Evolutionary conservation across 371 early-diverging fungal genomes (phyloP).

Genomic region (Mortierella sp.): DNA sequence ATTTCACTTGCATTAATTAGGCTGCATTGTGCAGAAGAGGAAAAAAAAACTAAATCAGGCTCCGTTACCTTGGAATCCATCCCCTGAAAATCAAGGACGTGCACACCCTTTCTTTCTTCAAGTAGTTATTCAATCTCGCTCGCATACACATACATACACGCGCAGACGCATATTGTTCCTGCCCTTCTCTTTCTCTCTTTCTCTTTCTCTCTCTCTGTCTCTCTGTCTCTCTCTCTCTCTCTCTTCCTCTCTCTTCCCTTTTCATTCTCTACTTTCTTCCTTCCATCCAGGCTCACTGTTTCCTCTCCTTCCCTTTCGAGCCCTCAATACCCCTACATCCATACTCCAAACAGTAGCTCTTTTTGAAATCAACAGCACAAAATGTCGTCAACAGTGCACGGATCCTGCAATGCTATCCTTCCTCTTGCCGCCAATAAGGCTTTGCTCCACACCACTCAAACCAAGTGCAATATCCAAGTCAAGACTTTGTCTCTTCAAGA

Average conservation of each 20-base stretch:
- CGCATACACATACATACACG: no score
- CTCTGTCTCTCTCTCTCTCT: no score
- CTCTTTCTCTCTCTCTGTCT: neutral
- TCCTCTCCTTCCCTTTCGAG: neutral
- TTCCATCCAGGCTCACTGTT: neutral
- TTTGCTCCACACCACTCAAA: neutral
- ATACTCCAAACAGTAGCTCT: neutral
- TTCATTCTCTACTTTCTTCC: neutral
- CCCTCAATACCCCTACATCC: neutral
- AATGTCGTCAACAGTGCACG: neutral
- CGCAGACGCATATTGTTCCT: no score
- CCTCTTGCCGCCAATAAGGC: neutral
- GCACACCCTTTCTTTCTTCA: no score
- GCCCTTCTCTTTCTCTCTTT: neutral
- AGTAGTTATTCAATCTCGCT: no score
- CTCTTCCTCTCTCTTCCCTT: neutral
- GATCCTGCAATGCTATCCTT: no score
- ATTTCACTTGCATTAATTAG: no score
- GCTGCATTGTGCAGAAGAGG: no score
- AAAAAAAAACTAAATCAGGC: no score
- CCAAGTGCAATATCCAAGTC: conserved; percentile 1
- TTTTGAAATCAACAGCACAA: neutral
- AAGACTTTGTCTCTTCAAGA: conserved; percentile 46
- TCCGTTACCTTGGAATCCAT: no score
- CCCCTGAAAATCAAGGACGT: no score